These are phyloP conservation scores for Hibiscus mutabilis DNA, from an alignment of 345 rosid species.

Conservation along the genomic window DNA sequence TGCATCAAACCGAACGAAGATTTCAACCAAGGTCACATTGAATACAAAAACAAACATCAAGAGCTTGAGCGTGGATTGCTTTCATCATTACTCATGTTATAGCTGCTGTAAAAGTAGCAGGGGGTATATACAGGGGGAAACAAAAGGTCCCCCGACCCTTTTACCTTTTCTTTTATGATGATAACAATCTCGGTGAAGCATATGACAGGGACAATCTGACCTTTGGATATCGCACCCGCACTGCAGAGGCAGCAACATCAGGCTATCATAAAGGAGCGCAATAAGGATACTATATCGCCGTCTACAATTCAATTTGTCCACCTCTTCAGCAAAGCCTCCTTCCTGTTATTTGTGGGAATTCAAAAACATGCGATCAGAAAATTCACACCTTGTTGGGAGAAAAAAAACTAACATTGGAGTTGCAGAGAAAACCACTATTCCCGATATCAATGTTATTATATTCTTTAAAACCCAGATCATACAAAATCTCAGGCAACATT, in stretches of 20 bases:
- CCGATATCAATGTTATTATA: neutral
- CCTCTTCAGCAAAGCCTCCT: slow-evolving; percentile 11
- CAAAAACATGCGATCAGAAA: neutral
- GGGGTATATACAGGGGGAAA: neutral
- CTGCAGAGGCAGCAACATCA: neutral
- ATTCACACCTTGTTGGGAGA: neutral
- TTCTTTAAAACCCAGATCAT: neutral
- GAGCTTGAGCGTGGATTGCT: neutral
- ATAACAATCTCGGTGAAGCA: slow-evolving; percentile 5
- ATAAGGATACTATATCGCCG: neutral
- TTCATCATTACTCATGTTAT: neutral
- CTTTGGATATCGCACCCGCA: neutral
- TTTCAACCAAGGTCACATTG: neutral
- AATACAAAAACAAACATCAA: neutral
- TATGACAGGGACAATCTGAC: neutral
- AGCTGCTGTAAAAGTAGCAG: neutral
- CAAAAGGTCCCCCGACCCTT: neutral
- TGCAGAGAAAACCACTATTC: neutral
- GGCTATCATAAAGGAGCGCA: neutral
- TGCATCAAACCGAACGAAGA: neutral
- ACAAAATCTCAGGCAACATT: neutral
- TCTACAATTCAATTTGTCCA: neutral
- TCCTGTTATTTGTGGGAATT: neutral
- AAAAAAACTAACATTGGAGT: neutral
- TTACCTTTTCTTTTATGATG: slow-evolving; percentile 1